phyloP scores from a whole-genome alignment of 2,329 filamentous ascomycete species.

The Aureobasidium sp. region DNA sequence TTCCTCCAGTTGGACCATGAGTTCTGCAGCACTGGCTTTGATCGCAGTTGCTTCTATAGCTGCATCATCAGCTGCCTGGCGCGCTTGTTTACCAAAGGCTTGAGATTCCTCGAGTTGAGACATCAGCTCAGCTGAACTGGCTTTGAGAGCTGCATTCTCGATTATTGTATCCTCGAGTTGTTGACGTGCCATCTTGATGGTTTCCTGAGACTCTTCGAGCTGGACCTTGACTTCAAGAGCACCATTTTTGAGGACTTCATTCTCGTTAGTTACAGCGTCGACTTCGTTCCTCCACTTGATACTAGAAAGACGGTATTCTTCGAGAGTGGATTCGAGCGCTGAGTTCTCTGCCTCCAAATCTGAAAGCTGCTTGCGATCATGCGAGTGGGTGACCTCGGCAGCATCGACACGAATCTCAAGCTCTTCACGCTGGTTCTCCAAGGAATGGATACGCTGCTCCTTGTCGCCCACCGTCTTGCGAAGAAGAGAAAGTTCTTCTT shows the following conservation, averaged over 20 bases:
- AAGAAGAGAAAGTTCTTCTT: conserved; percentile 43
- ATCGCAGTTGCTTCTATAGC: conserved; percentile 11
- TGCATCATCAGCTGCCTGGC: conserved; percentile 11
- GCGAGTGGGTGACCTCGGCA: conserved; percentile 27
- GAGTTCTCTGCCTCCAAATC: conserved; percentile 53
- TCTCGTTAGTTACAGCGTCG: conserved; percentile 51
- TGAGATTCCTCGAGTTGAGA: conserved; percentile 7
- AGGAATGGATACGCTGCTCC: conserved; percentile 34
- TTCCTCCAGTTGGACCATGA: conserved; percentile 5
- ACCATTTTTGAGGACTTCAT: conserved; percentile 63
- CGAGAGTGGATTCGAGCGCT: conserved; percentile 53
- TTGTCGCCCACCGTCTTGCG: conserved; percentile 38
- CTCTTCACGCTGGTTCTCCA: conserved; percentile 38
- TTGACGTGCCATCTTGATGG: background rate
- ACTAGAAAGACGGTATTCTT: conserved; percentile 56
- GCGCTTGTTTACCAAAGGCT: conserved; percentile 2
- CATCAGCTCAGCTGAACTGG: background rate
- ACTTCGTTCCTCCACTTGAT: conserved; percentile 54
- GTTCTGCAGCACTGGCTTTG: conserved; percentile 10
- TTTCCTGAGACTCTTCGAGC: background rate
- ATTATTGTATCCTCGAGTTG: background rate
- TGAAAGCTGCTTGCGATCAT: conserved; percentile 19
- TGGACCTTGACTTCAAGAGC: background rate
- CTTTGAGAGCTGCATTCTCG: conserved; percentile 1
- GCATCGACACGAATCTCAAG: conserved; percentile 33